A percentile compares a stretch with the other conserved stretches of the same genome.
phyloP scores from a whole-genome alignment of 176 grass and related monocot genomes.

The Aegilops umbellulata region DNA sequence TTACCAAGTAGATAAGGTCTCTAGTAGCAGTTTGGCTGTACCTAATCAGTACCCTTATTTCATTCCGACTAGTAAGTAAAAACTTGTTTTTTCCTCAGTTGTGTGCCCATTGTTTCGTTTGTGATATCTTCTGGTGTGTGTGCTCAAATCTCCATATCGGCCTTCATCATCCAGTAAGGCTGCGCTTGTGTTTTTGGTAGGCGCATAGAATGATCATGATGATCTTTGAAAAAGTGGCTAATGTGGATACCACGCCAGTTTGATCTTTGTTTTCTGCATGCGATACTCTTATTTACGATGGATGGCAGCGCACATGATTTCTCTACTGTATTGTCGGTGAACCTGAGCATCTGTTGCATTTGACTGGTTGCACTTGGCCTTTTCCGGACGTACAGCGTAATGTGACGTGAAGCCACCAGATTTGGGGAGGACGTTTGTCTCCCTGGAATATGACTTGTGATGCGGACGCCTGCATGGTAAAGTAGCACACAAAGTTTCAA shows the following conservation, averaged over 20 bases:
- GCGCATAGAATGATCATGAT: not conserved
- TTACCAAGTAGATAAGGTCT: conserved; percentile 42
- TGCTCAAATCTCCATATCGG: not conserved
- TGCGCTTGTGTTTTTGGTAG: not conserved
- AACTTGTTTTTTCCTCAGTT: not conserved
- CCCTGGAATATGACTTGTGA: not conserved
- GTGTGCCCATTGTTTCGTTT: not conserved
- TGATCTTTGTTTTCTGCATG: not conserved
- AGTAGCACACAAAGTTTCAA: not conserved
- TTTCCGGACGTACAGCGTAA: not conserved
- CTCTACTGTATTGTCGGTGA: not conserved
- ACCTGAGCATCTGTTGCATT: not conserved
- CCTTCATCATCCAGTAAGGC: not conserved
- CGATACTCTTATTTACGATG: no score
- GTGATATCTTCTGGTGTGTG: not conserved
- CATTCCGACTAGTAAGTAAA: conserved; percentile 27
- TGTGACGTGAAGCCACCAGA: not conserved
- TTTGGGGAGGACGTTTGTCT: no score
- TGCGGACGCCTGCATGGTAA: not conserved
- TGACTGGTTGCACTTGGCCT: not conserved
- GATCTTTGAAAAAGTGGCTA: not conserved
- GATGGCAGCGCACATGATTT: no score
- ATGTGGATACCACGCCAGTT: not conserved
- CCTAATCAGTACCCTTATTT: conserved; percentile 27
- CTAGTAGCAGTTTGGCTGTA: conserved; percentile 35